A percentile compares a stretch with the other conserved stretches of the same genome.
phyloP scores from a whole-genome alignment of 805 yeast genomes.

The Suhomyces canberraensis region DNA sequence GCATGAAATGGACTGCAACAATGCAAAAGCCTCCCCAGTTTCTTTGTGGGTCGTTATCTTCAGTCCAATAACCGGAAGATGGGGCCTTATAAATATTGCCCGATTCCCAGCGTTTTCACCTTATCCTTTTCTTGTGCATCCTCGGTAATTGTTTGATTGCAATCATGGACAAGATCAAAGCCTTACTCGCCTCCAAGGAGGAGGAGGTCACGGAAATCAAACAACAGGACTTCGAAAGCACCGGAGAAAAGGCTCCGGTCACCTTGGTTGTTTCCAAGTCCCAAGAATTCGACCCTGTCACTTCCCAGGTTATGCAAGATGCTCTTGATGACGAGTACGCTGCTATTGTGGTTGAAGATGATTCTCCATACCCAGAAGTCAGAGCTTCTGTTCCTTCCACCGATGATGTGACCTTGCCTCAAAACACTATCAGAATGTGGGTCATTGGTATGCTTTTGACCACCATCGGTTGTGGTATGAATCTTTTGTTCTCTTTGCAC shows the following conservation, averaged over 20 bases:
- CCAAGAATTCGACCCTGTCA: slow-evolving; percentile 32
- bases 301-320: slow-evolving; percentile 22
- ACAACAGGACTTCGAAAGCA: not conserved
- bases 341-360: slow-evolving; percentile 39
- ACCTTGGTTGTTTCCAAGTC: slow-evolving; percentile 15
- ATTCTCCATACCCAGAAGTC: slow-evolving; percentile 65
- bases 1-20: no score
- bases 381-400: slow-evolving; percentile 56
- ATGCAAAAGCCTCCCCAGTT: no score
- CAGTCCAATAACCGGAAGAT: no score
- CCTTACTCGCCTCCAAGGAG: not conserved
- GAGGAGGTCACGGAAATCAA: not conserved
- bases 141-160: no score
- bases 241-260: not conserved
- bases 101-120: no score
- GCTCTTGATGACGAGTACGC: slow-evolving; percentile 33
- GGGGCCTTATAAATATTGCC: no score
- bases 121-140: no score
- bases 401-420: slow-evolving; percentile 48
- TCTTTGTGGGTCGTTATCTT: no score
- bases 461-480: slow-evolving; percentile 56
- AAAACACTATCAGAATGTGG: slow-evolving; percentile 58
- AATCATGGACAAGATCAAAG: slow-evolving; percentile 2
- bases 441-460: slow-evolving; percentile 47
- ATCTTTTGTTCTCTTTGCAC: slow-evolving; percentile 57